Base-by-base conservation (phyloP, 495 filamentous ascomycete species). In the Astrothelium subdiscretum region DNA sequence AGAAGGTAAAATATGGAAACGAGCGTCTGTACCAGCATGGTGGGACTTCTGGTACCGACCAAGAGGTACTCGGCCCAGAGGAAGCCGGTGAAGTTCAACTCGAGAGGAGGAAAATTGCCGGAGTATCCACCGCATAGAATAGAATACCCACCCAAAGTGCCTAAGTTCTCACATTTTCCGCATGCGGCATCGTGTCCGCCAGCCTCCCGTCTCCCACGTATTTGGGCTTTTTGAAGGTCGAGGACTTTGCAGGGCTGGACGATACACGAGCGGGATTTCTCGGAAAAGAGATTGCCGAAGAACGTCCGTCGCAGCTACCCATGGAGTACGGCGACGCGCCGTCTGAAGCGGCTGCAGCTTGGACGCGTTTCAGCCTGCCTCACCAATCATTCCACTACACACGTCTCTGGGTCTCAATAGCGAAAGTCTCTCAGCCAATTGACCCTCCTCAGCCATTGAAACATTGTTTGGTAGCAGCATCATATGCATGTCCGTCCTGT, bases 391-490 rank as follows among this genome's bases (percentile, higher is more conserved):
- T 26, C 8, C 20, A 27, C 24, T 8, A 15, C 8, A 29, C 48
- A 26, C 48, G 48, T 20, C 24, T 8, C 2, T 6, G 29, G 48
- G 6, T 29, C 48, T 54, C 22, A 54, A 54, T 29, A 54, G 48
- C 24, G 22, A 54, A 29, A 15, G 6, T 29, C 48, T 54, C 22
- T 24, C 10, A 54, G 24, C 48, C 48, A 54, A 54, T 54, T 29
- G 24, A 27, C 24, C 48, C 10, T 29, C 6, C 24, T 26, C 24
- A 11, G 24, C 48, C 48, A 29, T 29, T 54, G 48, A 54, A 54
- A 54, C 48, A 54, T 27, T 54, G 48, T 54, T 54, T 54, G 24
- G 48, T 29, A 54, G 22, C 48, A 29, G 48, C 48, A 54, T 54
- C 48, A 54, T 20, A 20, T 27, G 48, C 3, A n/a, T 5, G 48